phyloP scores from a whole-genome alignment of 192 early-diverging fungal species.

The Backusella macrospora region DNA sequence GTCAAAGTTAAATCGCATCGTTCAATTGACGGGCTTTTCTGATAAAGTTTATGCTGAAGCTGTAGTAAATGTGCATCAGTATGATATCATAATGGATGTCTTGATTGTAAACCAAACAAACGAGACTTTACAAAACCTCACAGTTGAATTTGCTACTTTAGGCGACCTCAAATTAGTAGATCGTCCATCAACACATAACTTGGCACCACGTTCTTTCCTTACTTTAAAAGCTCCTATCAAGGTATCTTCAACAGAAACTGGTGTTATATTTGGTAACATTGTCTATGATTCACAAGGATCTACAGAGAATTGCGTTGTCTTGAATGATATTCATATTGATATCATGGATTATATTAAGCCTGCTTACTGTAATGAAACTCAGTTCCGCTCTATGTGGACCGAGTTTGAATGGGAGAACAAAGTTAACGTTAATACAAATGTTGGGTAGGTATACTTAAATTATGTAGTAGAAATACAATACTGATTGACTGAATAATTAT shows the following conservation, averaged over 20 bases:
- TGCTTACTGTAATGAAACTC: constrained; percentile 84
- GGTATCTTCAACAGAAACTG: constrained; percentile 96
- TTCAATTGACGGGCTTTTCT: constrained; percentile 96
- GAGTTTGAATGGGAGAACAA: constrained; percentile 99
- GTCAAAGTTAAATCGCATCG: constrained; percentile 91
- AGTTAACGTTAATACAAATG: constrained; percentile 94
- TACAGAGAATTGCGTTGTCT: constrained; percentile 90
- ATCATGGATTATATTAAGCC: constrained; percentile 99
- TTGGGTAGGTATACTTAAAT: constrained; percentile 58
- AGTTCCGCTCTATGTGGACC: constrained; percentile 98
- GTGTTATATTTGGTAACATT: constrained; percentile 97
- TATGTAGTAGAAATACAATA: not conserved
- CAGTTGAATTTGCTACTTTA: constrained; percentile 97
- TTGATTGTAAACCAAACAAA: constrained; percentile 96
- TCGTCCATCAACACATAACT: constrained; percentile 82
- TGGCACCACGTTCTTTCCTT: constrained; percentile 94
- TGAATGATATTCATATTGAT: constrained; percentile 98
- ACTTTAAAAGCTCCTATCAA: constrained; percentile 97
- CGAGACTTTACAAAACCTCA: constrained; percentile 94
- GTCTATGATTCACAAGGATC: constrained; percentile 94
- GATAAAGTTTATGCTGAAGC: constrained; percentile 99
- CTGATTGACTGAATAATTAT: not conserved
- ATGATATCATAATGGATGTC: constrained; percentile 94
- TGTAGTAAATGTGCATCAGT: constrained; percentile 96
- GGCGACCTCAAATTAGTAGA: constrained; percentile 98